Evolutionary conservation across 139 green algal genomes (phyloP).

Genomic region (Pseudopediastrum boryanum): DNA sequence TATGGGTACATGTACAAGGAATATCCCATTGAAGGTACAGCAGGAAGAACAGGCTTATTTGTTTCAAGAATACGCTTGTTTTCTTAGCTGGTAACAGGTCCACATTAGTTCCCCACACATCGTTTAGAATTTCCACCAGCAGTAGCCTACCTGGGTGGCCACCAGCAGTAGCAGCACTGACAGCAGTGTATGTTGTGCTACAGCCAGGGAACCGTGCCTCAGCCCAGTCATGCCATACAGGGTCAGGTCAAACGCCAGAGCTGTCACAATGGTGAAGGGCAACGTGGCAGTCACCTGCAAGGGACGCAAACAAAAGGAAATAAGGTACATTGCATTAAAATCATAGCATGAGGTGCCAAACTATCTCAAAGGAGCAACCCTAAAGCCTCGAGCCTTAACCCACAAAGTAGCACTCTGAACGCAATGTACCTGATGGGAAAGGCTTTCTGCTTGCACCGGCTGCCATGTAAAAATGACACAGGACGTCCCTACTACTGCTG

Average conservation of each 20-base stretch:
- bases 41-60: neutral
- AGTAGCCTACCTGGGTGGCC: neutral
- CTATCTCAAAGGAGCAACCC: neutral
- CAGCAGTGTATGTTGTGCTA: constrained; percentile 1
- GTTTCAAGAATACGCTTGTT: no score
- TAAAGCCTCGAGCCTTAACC: neutral
- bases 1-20: neutral
- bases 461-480: neutral
- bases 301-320: neutral
- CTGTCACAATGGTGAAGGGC: constrained; percentile 58
- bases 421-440: neutral
- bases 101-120: neutral
- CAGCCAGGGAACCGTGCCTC: neutral
- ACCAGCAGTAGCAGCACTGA: constrained; percentile 34
- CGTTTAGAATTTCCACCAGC: no score
- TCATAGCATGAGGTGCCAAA: no score
- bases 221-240: constrained; percentile 53
- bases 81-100: neutral
- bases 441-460: neutral
- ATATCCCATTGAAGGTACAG: neutral
- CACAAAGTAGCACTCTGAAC: neutral
- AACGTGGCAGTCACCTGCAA: constrained; percentile 36
- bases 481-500: neutral
- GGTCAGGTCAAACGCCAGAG: constrained; percentile 40
- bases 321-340: neutral